Evolutionary conservation across 768 basidiomycete genomes (phyloP), one percentile per base, ranked within the genome.

Genomic region (Trametes punicea): DNA sequence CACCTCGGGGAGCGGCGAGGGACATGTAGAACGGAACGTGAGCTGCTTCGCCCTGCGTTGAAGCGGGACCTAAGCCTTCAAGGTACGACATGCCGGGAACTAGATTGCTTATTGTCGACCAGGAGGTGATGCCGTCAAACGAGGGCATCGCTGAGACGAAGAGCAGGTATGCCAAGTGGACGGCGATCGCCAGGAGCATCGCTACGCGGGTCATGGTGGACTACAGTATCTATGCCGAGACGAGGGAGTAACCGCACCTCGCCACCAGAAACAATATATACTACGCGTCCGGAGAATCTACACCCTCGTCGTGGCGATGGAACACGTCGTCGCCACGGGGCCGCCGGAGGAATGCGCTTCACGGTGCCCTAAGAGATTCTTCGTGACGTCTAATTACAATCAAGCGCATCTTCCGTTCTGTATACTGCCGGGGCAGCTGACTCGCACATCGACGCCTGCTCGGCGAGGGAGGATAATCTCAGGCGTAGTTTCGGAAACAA

Each of bases 401-500:
- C 45, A 57, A 39, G 46, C 45, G 36, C 18, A 16, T 9, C 10
- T 21, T 3, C 3, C 18, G 11, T 34, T 29, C n/a, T 42, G 51
- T 42, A 41, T 33, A 20, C 18, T 6, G 11, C 9, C 29, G 36
- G 44, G 23, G 16, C 57, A 59, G 51, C 47, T 59, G 57, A 59
- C 57, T n/a, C 6, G 49, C 36, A 36, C 23, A 38, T 21, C 13
- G 23, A 26, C 25, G 41, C 23, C 21, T 31, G 50, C 34, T 38
- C 34, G 38, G 39, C 38, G 47, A 23, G 20, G 18, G 45, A 63
- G 66, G 64, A 64, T 41, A 63, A 64, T 65, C 55, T 47, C 25
- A 59, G 65, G 65, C 48, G 58, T 62, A 61, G 66, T 49, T 54
- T 67, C 66, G 66, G 65, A 67, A 41, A 41, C 31, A 23, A n/a